A percentile compares a stretch with the other conserved stretches of the same genome.
Evolutionary conservation across 148 eudicot species (phyloP).

Genomic region (Silene latifolia): DNA sequence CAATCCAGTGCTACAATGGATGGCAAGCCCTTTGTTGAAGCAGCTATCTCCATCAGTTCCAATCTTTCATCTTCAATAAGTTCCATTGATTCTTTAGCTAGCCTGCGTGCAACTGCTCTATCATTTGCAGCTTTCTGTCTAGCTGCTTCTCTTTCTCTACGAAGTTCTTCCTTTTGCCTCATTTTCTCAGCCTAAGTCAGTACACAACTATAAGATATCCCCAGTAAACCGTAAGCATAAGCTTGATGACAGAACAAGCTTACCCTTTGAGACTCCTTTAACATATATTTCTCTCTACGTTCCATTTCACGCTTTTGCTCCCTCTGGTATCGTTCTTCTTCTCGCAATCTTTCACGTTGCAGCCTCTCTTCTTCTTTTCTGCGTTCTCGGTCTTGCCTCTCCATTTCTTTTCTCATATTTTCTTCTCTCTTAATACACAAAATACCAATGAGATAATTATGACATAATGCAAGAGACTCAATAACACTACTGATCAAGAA

Average conservation of each 20-base stretch:
- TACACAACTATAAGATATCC: constrained; percentile 5
- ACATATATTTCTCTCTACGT: constrained; percentile 69
- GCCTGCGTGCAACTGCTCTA: constrained; percentile 86
- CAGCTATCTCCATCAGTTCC: constrained; percentile 93
- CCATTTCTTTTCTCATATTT: constrained; percentile 92
- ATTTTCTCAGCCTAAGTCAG: constrained; percentile 65
- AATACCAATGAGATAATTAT: constrained; percentile 17
- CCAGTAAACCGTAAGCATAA: constrained; percentile 3
- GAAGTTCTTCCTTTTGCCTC: constrained; percentile 80
- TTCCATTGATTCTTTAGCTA: constrained; percentile 89
- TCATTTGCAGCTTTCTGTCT: constrained; percentile 89
- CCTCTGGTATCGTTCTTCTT: constrained; percentile 77
- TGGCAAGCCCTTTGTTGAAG: constrained; percentile 64
- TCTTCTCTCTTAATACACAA: constrained; percentile 69
- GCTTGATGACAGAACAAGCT: constrained; percentile 22
- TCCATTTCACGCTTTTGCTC: constrained; percentile 97
- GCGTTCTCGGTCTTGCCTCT: constrained; percentile 87
- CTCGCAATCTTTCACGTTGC: constrained; percentile 86
- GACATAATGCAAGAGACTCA: constrained; percentile 7
- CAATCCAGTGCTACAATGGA: constrained; percentile 72
- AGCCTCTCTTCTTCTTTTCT: constrained; percentile 88
- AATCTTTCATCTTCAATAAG: constrained; percentile 83
- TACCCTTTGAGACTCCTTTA: constrained; percentile 76
- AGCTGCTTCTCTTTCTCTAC: constrained; percentile 85
- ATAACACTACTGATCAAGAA: neutral